Evolutionary conservation across 2,329 filamentous ascomycete species (phyloP).

Genomic region (Cordyceps pruinosa): DNA sequence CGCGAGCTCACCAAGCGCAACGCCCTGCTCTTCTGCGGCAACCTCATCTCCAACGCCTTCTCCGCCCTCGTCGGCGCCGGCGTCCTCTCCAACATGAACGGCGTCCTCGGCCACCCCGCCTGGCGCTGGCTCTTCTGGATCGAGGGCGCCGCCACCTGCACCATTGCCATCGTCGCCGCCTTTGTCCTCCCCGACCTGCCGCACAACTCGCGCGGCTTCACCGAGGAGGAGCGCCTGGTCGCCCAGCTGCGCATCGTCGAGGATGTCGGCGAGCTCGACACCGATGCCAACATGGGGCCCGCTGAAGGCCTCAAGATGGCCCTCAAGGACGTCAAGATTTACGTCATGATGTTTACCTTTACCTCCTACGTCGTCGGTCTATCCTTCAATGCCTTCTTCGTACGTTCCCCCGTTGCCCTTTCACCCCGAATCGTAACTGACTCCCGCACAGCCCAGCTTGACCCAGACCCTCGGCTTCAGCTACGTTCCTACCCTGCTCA

Average conservation of each 20-base stretch:
- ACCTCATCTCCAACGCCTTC: slow-evolving; percentile 54
- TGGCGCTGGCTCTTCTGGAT: slow-evolving; percentile 59
- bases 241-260: slow-evolving; percentile 50
- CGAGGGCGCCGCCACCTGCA: slow-evolving; percentile 47
- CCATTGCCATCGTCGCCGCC: slow-evolving; percentile 37
- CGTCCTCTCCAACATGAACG: slow-evolving; percentile 53
- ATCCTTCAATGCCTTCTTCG: slow-evolving; percentile 54
- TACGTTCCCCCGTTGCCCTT: slow-evolving; percentile 19
- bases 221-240: slow-evolving; percentile 48
- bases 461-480: slow-evolving; percentile 46
- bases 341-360: slow-evolving; percentile 56
- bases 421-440: slow-evolving; percentile 6
- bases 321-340: slow-evolving; percentile 54
- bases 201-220: slow-evolving; percentile 50
- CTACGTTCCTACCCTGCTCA: slow-evolving; percentile 46
- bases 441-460: slow-evolving; percentile 35
- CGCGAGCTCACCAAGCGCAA: slow-evolving; percentile 48
- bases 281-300: slow-evolving; percentile 42
- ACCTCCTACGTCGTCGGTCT: slow-evolving; percentile 53
- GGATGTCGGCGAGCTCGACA: slow-evolving; percentile 50
- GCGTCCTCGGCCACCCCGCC: slow-evolving; percentile 44
- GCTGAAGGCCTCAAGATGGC: slow-evolving; percentile 52
- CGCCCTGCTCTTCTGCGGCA: slow-evolving; percentile 52
- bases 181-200: slow-evolving; percentile 50
- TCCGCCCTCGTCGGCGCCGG: slow-evolving; percentile 52